phyloP scores from a whole-genome alignment of 768 basidiomycete species.

The Lyophyllum shimeji region DNA sequence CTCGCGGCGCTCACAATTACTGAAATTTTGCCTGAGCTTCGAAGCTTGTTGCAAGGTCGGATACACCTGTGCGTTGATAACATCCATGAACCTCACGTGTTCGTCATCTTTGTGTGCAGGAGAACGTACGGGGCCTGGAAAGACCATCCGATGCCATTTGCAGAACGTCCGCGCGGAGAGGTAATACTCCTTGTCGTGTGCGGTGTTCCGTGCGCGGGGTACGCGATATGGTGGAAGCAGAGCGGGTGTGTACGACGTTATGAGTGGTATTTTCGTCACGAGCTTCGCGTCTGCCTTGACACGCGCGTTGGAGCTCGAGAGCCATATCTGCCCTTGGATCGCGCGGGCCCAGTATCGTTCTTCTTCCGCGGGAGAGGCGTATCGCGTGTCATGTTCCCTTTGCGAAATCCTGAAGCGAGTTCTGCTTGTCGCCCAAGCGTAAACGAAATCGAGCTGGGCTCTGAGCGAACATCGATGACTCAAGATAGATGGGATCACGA shows the following conservation, averaged over 20 bases:
- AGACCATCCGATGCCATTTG: constrained; percentile 50
- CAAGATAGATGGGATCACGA: background rate
- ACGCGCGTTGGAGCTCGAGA: background rate
- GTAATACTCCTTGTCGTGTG: constrained; percentile 25
- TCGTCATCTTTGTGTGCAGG: background rate
- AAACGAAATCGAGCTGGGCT: background rate
- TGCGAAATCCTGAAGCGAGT: background rate
- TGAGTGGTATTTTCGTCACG: constrained; percentile 17
- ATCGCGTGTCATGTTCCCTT: background rate
- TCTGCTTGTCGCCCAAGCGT: background rate
- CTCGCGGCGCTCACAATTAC: constrained; percentile 35
- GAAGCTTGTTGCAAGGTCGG: constrained; percentile 34
- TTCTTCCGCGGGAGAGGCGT: background rate
- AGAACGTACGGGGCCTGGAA: constrained; percentile 34
- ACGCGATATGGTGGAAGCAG: constrained; percentile 39
- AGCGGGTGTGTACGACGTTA: constrained; percentile 34
- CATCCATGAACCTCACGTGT: background rate
- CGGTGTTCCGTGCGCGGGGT: constrained; percentile 13
- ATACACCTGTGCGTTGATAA: background rate
- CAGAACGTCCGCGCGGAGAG: constrained; percentile 35
- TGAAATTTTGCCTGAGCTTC: constrained; percentile 32
- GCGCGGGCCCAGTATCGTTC: background rate
- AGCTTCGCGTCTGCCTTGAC: background rate
- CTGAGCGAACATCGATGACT: background rate
- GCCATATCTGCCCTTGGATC: background rate